A percentile compares a stretch with the other conserved stretches of the same genome.
These are phyloP conservation scores for Serendipita sp. DNA, from an alignment of 768 basidiomycete species.

Conservation along the genomic window DNA sequence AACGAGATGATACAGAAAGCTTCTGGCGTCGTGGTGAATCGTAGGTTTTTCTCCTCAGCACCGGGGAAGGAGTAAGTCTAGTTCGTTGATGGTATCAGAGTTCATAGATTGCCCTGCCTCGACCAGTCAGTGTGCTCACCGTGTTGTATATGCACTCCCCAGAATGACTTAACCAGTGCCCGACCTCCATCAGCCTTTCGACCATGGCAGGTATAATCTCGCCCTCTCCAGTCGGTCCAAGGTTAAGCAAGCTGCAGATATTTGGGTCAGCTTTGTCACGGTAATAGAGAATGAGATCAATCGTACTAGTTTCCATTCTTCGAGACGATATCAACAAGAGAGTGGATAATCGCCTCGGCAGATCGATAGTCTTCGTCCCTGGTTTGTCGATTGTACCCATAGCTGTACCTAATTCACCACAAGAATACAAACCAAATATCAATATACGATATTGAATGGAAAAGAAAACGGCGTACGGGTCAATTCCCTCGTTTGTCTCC, in stretches of 20 bases:
- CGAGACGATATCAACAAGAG: slow-evolving; percentile 39
- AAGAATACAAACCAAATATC: not conserved
- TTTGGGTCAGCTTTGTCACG: not conserved
- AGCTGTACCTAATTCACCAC: slow-evolving; percentile 20
- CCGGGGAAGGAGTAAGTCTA: slow-evolving; percentile 35
- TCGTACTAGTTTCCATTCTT: slow-evolving; percentile 48
- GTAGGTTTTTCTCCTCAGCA: slow-evolving; percentile 24
- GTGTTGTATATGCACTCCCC: slow-evolving; percentile 39
- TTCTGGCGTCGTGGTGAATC: slow-evolving; percentile 35
- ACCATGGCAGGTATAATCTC: slow-evolving; percentile 34
- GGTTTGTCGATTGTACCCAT: slow-evolving; percentile 23
- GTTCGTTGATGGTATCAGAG: not conserved
- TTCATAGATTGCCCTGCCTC: not conserved
- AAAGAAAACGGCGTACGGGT: slow-evolving; percentile 9
- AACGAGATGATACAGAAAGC: slow-evolving; percentile 38
- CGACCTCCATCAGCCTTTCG: slow-evolving; percentile 33
- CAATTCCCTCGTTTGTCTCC: slow-evolving; percentile 44
- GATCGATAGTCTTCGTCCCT: slow-evolving; percentile 34
- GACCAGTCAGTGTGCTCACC: slow-evolving; percentile 18
- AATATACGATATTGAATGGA: not conserved
- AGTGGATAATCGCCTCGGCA: slow-evolving; percentile 32
- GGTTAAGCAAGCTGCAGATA: slow-evolving; percentile 29
- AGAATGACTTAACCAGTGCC: slow-evolving; percentile 33
- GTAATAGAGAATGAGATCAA: not conserved
- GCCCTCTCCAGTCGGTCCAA: slow-evolving; percentile 41